Conservation (phyloP, 371 early-diverging fungal species). For the Blyttiomyces sp. region DNA sequence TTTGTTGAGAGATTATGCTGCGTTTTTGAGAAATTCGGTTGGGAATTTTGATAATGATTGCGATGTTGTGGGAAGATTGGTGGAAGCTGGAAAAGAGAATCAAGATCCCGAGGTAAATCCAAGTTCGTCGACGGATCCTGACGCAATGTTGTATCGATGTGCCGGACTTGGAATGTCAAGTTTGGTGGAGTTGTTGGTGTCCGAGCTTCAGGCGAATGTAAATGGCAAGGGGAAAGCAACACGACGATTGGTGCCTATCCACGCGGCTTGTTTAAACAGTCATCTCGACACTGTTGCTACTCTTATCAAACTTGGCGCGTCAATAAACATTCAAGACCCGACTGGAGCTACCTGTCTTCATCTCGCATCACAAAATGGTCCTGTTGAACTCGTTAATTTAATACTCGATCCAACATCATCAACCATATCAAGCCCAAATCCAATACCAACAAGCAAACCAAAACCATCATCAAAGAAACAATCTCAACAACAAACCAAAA, state of each 20-base stretch:
- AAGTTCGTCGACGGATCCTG: no score
- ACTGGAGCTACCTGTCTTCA: constrained; percentile 22
- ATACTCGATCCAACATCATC: not conserved
- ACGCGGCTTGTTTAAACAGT: constrained; percentile 23
- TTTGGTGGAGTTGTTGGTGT: no score
- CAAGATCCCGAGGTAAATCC: no score
- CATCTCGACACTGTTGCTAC: constrained; percentile 4
- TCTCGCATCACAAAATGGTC: constrained; percentile 25
- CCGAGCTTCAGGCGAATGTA: no score
- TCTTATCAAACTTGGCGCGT: constrained; percentile 15
- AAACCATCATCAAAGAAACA: not conserved
- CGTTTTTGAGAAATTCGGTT: constrained; percentile 9
- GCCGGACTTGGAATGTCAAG: no score
- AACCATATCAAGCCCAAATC: not conserved
- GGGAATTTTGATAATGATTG: not conserved
- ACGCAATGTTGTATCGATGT: no score
- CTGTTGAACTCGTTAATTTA: constrained; percentile 15
- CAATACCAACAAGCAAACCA: no score
- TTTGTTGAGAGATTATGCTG: constrained; percentile 18
- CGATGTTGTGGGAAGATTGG: no score
- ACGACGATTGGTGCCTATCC: constrained; percentile 19
- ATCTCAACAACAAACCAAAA: not conserved
- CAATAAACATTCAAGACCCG: not conserved
- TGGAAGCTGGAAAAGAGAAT: no score
- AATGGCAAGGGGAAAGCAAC: no score